Evolutionary conservation across 805 yeast species (phyloP), one percentile per base, ranked within the genome.

Genomic region (Ogataea degrootiae): DNA sequence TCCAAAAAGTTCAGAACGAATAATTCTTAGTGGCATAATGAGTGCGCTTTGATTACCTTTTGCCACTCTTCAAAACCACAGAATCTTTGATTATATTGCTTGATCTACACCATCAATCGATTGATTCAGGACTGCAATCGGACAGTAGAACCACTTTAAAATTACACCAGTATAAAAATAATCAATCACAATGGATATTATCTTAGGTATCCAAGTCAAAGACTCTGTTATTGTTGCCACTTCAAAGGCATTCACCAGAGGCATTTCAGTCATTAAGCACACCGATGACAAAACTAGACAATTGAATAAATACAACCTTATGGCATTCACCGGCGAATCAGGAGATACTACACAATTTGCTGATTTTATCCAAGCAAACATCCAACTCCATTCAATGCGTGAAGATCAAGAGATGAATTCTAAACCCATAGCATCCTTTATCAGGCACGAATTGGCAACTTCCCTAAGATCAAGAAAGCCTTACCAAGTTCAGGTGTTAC

Each of bases 281-380:
- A 74, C 77, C 42, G 97, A 89, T 67, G 90, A 85, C 68, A 89
- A 89, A 70, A 87, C 95, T 9, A 72, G 91, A 55, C 69, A 67
- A 31, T 74, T 92, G 58, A 87, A 87, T 57, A 76, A 82, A 36
- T 92, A 85, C 63, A 79, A 87, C 45, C 71, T 91, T 57, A 76
- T 94, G 72, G 96, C 97, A 39, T 91, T 72, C 71, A 85, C 96
- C 1, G 99, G 99, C 48, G 99, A 94, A 66, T 78, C 97, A 4
- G 99, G 99, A 52, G 99, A 94, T 65, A 87, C 97, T 6, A 89
- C 85, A 6, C 94, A 91, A 65, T 94, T 94, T 71, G 96, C 97
- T 35, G 98, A 94, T 64, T 88, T 83, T 62, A 81, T 92, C 53
- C 94, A 88, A 66, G 99, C 96, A 40, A 94, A 94, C 63, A 80